Evolutionary conservation across 2,329 filamentous ascomycete species (phyloP).

Genomic region (Scopulariopsis brevicaulis): DNA sequence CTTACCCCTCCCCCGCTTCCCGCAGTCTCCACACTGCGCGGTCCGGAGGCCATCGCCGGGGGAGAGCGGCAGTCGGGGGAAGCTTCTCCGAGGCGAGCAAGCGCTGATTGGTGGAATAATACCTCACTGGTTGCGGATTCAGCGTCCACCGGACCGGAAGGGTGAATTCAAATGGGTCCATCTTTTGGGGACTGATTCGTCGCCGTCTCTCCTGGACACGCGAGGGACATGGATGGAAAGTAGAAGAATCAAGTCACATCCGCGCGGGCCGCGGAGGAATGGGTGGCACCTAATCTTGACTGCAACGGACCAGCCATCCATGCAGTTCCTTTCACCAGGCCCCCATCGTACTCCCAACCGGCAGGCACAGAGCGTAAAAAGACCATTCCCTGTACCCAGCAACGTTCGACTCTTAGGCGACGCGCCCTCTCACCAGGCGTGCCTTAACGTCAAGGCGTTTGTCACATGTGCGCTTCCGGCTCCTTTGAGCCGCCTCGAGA

Average conservation of each 20-base stretch:
- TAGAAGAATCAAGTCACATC: too few species aligned
- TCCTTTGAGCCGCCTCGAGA: not conserved
- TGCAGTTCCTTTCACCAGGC: too few species aligned
- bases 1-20: not conserved
- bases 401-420: not conserved
- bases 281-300: too few species aligned
- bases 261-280: too few species aligned
- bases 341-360: not conserved
- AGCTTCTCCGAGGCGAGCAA: not conserved
- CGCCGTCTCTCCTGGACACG: too few species aligned
- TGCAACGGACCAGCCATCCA: too few species aligned
- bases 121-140: too few species aligned
- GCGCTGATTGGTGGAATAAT: not conserved
- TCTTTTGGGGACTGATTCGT: too few species aligned
- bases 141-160: too few species aligned
- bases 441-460: not conserved
- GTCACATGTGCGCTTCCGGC: not conserved
- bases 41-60: not conserved
- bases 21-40: not conserved
- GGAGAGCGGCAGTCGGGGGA: not conserved
- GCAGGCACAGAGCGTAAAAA: not conserved
- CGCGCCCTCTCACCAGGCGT: not conserved
- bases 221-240: too few species aligned
- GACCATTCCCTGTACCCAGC: slow-evolving; percentile 1
- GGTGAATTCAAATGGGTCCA: too few species aligned